Evolutionary conservation across 1,284 basidiomycete genomes (phyloP).

Genomic region (Malassezia globosa): DNA sequence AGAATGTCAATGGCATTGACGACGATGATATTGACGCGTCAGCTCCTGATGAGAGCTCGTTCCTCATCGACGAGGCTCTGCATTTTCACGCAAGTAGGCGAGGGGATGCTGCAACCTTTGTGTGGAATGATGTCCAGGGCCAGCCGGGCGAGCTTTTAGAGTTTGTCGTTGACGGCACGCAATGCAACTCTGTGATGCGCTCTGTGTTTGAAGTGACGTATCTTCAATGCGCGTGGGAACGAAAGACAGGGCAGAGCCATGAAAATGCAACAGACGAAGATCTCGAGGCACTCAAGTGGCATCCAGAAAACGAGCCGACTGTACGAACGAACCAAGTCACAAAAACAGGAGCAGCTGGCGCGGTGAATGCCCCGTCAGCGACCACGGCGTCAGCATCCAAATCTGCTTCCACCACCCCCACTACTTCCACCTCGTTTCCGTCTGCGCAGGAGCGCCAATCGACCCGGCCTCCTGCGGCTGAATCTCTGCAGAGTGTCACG

Average conservation of each 20-base stretch:
- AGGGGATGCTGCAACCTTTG: constrained; percentile 29
- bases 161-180: constrained; percentile 56
- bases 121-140: constrained; percentile 60
- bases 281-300: constrained; percentile 42
- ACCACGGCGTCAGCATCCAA: no score
- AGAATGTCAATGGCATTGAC: constrained; percentile 78
- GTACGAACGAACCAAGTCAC: background rate
- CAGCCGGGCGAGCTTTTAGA: constrained; percentile 61
- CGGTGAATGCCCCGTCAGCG: background rate
- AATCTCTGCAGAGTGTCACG: constrained; percentile 13
- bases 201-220: constrained; percentile 81
- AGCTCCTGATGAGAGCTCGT: constrained; percentile 72
- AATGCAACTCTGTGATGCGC: constrained; percentile 69
- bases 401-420: no score
- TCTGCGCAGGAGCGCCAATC: background rate
- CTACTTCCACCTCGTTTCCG: background rate
- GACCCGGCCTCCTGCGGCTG: background rate
- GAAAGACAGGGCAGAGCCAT: constrained; percentile 34
- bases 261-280: constrained; percentile 43
- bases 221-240: constrained; percentile 83
- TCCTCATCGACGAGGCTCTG: constrained; percentile 77
- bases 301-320: constrained; percentile 11
- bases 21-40: constrained; percentile 76
- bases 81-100: constrained; percentile 54
- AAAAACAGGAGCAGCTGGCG: background rate